Evolutionary conservation across 192 early-diverging fungal species (phyloP).

Genomic region (Podila minutissima): DNA sequence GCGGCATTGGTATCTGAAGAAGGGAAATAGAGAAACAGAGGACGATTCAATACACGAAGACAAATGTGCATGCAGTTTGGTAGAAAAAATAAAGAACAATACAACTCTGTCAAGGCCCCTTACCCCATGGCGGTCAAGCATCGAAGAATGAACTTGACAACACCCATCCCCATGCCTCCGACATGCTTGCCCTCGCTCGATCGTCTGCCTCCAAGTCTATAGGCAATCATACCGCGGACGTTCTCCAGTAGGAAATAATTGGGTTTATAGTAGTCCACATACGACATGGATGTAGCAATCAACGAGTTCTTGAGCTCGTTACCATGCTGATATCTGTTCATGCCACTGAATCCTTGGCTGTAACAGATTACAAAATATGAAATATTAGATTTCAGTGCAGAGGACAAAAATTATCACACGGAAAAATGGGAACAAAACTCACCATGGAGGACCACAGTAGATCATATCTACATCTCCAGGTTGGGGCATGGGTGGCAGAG

Average conservation of each 20-base stretch:
- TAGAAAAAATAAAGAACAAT: no score
- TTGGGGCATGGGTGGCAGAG: constrained; percentile 63
- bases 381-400: not conserved
- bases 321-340: constrained; percentile 68
- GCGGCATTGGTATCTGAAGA: constrained; percentile 63
- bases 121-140: constrained; percentile 68
- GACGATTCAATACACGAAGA: no score
- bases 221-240: constrained; percentile 65
- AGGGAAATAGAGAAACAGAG: not conserved
- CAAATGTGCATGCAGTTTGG: no score
- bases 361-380: not conserved
- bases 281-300: constrained; percentile 70
- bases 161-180: constrained; percentile 65
- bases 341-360: constrained; percentile 70
- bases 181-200: constrained; percentile 50
- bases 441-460: constrained; percentile 79
- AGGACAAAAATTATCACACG: no score
- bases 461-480: constrained; percentile 75
- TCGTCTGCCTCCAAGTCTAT: no score
- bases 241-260: constrained; percentile 76
- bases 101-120: not conserved
- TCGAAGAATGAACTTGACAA: constrained; percentile 74
- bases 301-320: constrained; percentile 75
- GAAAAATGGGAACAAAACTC: not conserved
- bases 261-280: constrained; percentile 77